Conservation (phyloP, 2,329 filamentous ascomycete species). For the Gnomoniopsis sp. region DNA sequence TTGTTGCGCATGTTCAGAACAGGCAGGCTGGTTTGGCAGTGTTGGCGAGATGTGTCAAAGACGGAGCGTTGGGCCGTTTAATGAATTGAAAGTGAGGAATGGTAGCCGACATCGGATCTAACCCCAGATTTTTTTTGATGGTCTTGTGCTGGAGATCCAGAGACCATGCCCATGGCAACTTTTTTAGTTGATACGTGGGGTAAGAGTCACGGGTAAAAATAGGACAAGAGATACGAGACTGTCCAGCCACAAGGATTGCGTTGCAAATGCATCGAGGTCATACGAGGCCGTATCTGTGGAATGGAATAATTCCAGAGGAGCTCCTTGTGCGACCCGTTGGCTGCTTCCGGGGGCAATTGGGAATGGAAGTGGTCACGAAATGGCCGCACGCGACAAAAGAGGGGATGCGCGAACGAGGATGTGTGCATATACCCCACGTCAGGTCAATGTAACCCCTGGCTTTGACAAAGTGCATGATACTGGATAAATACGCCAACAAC, state of each 20-base stretch:
- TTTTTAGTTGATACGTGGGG: neutral
- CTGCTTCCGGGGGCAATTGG: neutral
- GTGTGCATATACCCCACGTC: no score
- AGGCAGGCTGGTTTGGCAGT: neutral
- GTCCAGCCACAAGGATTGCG: neutral
- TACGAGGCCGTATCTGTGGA: neutral
- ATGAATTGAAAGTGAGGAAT: neutral
- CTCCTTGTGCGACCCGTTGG: neutral
- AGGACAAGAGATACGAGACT: neutral
- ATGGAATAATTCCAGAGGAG: neutral
- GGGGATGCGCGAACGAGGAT: no score
- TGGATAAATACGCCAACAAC: no score
- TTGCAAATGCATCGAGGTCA: neutral
- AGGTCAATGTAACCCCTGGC: no score
- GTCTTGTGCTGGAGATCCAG: no score
- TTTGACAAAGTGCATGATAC: no score
- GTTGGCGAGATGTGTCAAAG: neutral
- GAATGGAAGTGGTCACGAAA: neutral
- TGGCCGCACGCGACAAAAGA: no score
- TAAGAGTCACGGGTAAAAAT: neutral
- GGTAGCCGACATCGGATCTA: neutral
- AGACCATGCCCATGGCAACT: neutral
- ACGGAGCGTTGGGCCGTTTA: neutral
- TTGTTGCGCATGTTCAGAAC: neutral
- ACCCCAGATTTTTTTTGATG: neutral